Percentiles rank a stretch among this genome's conserved stretches.
Conservation (phyloP, 73 alveolate genomes). For the Durusdinium trenchii region DNA sequence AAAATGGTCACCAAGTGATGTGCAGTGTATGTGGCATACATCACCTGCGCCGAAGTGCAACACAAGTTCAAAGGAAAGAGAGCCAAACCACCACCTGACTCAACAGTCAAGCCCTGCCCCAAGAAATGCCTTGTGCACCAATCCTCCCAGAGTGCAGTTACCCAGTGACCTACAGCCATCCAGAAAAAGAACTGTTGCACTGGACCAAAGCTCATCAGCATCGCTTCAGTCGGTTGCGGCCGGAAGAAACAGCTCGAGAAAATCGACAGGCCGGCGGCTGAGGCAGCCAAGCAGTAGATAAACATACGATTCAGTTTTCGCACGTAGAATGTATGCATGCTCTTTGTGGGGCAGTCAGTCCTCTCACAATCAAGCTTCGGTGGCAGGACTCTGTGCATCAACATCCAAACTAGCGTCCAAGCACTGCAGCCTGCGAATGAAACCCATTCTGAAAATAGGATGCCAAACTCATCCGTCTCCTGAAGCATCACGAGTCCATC, state of each 20-base stretch:
- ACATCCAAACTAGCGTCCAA: not conserved
- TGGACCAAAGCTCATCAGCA: slow-evolving; percentile 45
- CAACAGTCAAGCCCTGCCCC: slow-evolving; percentile 12
- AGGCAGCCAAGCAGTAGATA: not conserved
- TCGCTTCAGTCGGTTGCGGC: not conserved
- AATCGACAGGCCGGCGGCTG: not conserved
- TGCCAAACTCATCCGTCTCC: not conserved
- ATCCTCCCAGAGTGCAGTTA: slow-evolving; percentile 38
- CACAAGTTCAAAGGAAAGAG: slow-evolving; percentile 42
- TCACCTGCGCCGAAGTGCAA: slow-evolving; percentile 28
- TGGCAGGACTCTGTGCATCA: not conserved
- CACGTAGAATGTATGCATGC: not conserved
- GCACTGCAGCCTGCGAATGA: not conserved
- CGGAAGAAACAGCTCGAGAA: not conserved
- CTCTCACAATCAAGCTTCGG: not conserved
- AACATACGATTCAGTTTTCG: slow-evolving; percentile 18
- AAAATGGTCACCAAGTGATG: slow-evolving; percentile 52
- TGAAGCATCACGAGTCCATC: not conserved
- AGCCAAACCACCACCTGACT: slow-evolving; percentile 37
- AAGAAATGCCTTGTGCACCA: slow-evolving; percentile 1
- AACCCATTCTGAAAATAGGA: not conserved
- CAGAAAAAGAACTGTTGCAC: slow-evolving; percentile 39
- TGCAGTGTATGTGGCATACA: slow-evolving; percentile 31
- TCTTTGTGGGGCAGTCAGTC: not conserved
- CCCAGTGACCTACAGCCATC: slow-evolving; percentile 64